Percentiles rank a stretch among this genome's conserved stretches.
Conservation (phyloP, 2,329 filamentous ascomycete genomes). For the Thelonectria discophora region DNA sequence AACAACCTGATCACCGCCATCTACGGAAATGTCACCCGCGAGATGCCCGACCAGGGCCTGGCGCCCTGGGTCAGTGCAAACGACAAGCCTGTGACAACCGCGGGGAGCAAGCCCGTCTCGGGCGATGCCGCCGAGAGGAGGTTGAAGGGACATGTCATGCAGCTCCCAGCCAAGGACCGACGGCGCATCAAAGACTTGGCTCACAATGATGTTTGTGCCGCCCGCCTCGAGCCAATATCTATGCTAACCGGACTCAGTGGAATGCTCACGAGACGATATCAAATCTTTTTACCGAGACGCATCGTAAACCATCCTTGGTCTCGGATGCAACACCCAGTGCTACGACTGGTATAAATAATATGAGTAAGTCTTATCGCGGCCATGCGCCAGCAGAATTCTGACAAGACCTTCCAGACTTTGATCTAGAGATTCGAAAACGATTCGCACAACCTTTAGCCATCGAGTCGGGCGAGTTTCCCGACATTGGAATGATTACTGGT, state of each 20-base stretch:
- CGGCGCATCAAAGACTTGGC: conserved; percentile 72
- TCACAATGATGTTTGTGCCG: conserved; percentile 66
- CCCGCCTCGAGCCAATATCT: not conserved
- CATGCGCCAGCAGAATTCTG: conserved; percentile 21
- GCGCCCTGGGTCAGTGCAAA: conserved; percentile 78
- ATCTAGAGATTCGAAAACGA: conserved; percentile 73
- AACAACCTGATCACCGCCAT: conserved; percentile 74
- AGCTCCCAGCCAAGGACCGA: conserved; percentile 71
- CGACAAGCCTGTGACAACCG: conserved; percentile 68
- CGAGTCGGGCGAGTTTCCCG: conserved; percentile 75
- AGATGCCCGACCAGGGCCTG: conserved; percentile 73
- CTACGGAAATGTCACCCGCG: conserved; percentile 74
- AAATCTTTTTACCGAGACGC: conserved; percentile 61
- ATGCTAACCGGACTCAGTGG: conserved; percentile 51
- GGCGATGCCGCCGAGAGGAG: conserved; percentile 72
- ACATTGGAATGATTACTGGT: conserved; percentile 68
- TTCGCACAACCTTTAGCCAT: conserved; percentile 70
- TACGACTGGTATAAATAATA: conserved; percentile 76
- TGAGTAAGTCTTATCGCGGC: conserved; percentile 66
- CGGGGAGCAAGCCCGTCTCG: conserved; percentile 68
- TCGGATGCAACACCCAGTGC: conserved; percentile 74
- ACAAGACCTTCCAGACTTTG: conserved; percentile 61
- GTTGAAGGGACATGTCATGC: conserved; percentile 76
- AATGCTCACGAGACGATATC: conserved; percentile 64
- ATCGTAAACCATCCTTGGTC: conserved; percentile 54